A percentile compares a stretch with the other conserved stretches of the same genome.
Evolutionary conservation across 768 basidiomycete genomes (phyloP).

Genomic region (Cytidiella melzeri): DNA sequence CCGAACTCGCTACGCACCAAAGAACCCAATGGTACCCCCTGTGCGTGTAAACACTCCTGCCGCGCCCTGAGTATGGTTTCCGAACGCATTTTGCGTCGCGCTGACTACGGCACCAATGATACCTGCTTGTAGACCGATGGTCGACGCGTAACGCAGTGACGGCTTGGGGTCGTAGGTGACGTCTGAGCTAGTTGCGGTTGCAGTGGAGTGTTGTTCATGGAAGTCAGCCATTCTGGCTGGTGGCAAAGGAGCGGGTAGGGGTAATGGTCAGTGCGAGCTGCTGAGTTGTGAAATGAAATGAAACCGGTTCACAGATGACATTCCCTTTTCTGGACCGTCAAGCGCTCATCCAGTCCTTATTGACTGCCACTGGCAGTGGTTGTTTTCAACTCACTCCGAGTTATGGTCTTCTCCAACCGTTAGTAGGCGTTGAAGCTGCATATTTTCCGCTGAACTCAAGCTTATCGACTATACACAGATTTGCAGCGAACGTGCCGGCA

Average conservation of each 20-base stretch:
- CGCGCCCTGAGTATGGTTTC: conserved; percentile 70
- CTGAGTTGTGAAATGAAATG: background rate
- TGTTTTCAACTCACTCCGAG: background rate
- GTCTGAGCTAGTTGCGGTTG: conserved; percentile 4
- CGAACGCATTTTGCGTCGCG: conserved; percentile 74
- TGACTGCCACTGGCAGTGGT: background rate
- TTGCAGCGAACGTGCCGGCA: no score
- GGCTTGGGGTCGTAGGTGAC: conserved; percentile 44
- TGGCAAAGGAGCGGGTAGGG: conserved; percentile 10
- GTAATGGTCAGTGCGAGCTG: conserved; percentile 7
- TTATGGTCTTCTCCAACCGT: no score
- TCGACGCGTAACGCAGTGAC: conserved; percentile 48
- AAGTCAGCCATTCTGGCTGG: conserved; percentile 20
- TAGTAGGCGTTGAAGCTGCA: no score
- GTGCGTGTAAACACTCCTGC: conserved; percentile 83
- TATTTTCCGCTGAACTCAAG: no score
- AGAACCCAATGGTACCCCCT: conserved; percentile 86
- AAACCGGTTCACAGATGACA: background rate
- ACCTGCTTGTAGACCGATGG: conserved; percentile 57
- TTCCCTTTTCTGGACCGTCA: background rate
- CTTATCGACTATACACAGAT: no score
- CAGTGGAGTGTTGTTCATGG: conserved; percentile 10
- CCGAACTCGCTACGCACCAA: conserved; percentile 50
- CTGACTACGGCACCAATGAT: conserved; percentile 65
- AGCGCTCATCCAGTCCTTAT: background rate